Evolutionary conservation across 2,329 filamentous ascomycete genomes (phyloP), one percentile per base, ranked within the genome.

Genomic region (Chrysoporthe deuterocubensis): DNA sequence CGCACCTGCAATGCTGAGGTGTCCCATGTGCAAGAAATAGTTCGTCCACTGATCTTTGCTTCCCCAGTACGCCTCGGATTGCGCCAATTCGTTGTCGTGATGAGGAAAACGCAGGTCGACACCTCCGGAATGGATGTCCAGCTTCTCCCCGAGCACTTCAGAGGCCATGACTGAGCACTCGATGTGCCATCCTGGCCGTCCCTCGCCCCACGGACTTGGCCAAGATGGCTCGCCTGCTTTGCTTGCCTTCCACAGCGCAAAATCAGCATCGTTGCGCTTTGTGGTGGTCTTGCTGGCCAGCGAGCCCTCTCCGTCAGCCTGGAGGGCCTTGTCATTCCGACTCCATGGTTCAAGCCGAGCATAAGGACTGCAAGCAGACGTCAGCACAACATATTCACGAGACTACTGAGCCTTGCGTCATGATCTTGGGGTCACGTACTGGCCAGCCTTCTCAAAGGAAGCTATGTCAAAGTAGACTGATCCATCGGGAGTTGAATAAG

Each of bases 141-240:
- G 46, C 70, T 90, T 86, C 40, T 89, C 85, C 5, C 94, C 94
- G 1, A 98, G 82, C n/a, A 94, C 87, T 71, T 94, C 92, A 2
- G 92, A 95, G 0, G 94, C 94, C 95, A 98, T 97, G 18, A 94
- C 94, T 1, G 91, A 94, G 88, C 95, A 97, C 81, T 97, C 94
- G 75, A 97, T 97, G 76, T 97, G 95, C 95, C 95, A 98, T 21
- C 95, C 95, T 0, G 95, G 95, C 57, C 95, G 85, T 4, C 94
- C 94, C 66, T 89, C 85, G 4, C 95, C 94, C 94, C 95, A 98
- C 3, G 89, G 89, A 73, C 92, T 96, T 5, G 89, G 84, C 95
- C 95, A 98, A 72, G 88, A 92, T 0, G 95, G 95, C 83, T 98
- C 95, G 56, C 95, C 95, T 16, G 92, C 88, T 80, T 97, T 97